Base-by-base conservation (phyloP, 129 eudicot species). In the Arctium minus region DNA sequence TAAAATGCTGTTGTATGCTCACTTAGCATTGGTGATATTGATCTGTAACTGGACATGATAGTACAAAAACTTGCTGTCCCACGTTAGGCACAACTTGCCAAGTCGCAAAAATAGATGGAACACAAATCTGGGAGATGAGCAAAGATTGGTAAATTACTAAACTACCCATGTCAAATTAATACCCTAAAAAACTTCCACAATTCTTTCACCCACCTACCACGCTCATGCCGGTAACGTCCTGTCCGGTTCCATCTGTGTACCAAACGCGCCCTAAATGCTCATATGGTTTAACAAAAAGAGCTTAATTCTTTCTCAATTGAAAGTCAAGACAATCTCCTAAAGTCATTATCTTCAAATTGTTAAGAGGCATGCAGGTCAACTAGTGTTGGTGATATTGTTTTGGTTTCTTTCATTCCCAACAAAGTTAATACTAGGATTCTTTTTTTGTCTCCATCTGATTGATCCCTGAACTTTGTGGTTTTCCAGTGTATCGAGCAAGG, bases 401-500 rank as follows among this genome's bases (percentile, higher is more conserved):
- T 48, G 31, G 38, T 5, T 2, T 81, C 18, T 73, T 36, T 73
- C 17, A 11, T 73, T 42, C 17, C 39, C 8, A 31, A 22, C 81
- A 60, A 36, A 12, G 39, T 81, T 62, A 60, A 60, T 75, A 35
- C 38, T 35, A 18, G n/a, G 15, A 29, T 64, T 6, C 56, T 44
- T 3, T 62, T 82, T 40, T 48, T 80, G 0, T 40, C 30, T 32
- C 53, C 27, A 7, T 62, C 13, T 15, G 5, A 31, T 48, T 1
- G 36, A 67, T 69, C 11, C 17, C 65, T 56, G 12, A 35, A 67
- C 37, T 39, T 65, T 70, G 69, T 11, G 38, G 75, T 32, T 68
- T 33, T 77, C 38, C 86, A 94, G 98, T 94, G 97, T 80, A 92
- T 94, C 15, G 97, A 94, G 88, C 94, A 88, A 83, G 97, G 98